These are phyloP conservation scores for Lactarius sanguifluus DNA, from an alignment of 768 basidiomycete species.

Conservation along the genomic window DNA sequence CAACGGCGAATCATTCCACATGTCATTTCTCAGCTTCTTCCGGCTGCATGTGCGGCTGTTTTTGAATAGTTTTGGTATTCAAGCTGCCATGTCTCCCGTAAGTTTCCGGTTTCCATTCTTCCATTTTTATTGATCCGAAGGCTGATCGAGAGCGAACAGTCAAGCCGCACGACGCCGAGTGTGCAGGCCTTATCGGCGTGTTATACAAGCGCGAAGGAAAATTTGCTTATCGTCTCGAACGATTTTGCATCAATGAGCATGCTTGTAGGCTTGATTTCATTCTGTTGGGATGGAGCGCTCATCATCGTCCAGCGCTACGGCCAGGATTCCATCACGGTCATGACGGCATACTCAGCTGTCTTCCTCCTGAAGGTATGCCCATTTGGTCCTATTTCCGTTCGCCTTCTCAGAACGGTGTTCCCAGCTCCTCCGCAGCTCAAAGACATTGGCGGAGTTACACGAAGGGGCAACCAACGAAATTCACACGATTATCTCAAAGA, in stretches of 20 bases:
- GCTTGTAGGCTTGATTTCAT: constrained; percentile 49
- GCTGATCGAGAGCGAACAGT: constrained; percentile 38
- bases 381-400: constrained; percentile 19
- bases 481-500: constrained; percentile 60
- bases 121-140: constrained; percentile 10
- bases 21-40: constrained; percentile 72
- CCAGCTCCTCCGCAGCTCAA: constrained; percentile 69
- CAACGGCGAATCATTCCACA: constrained; percentile 72
- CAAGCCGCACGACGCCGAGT: constrained; percentile 58
- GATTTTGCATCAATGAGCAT: constrained; percentile 75
- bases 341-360: constrained; percentile 85
- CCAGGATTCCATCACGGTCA: constrained; percentile 80
- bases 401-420: constrained; percentile 22
- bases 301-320: constrained; percentile 61
- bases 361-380: constrained; percentile 67
- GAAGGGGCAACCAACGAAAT: constrained; percentile 65
- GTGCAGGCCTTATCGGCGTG: constrained; percentile 68
- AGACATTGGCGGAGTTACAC: constrained; percentile 54
- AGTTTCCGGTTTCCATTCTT: constrained; percentile 32
- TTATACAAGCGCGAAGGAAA: constrained; percentile 70
- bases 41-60: constrained; percentile 77
- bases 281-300: constrained; percentile 12
- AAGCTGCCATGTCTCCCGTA: constrained; percentile 58
- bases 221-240: constrained; percentile 66
- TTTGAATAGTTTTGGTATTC: constrained; percentile 81